These are phyloP conservation scores for Lentinus tigrinus DNA, from an alignment of 768 basidiomycete genomes.

Conservation along the genomic window DNA sequence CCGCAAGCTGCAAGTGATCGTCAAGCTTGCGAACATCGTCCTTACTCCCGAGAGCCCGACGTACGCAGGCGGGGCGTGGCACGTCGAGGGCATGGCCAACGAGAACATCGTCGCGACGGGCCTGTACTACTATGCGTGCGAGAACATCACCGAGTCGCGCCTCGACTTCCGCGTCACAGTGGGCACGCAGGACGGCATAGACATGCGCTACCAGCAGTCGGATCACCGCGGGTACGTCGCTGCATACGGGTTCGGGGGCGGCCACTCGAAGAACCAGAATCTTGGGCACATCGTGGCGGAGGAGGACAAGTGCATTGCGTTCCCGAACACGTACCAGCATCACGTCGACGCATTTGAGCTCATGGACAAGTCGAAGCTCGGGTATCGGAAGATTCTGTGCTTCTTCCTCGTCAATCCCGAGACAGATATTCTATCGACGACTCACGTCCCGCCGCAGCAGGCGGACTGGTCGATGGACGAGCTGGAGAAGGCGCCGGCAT, in stretches of 20 bases:
- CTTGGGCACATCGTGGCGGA: constrained; percentile 29
- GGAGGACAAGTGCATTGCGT: too few species aligned
- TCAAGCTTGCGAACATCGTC: too few species aligned
- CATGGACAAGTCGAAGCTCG: constrained; percentile 31
- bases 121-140: too few species aligned
- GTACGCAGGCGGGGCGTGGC: constrained; percentile 36
- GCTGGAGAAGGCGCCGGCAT: background rate
- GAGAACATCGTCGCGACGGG: too few species aligned
- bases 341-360: constrained; percentile 35
- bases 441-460: constrained; percentile 33
- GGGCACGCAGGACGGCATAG: background rate
- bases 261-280: constrained; percentile 15
- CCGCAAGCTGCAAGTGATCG: constrained; percentile 32
- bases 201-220: background rate
- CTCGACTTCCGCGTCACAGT: too few species aligned
- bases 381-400: constrained; percentile 37
- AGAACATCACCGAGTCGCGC: too few species aligned
- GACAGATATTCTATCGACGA: constrained; percentile 28
- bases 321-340: constrained; percentile 40
- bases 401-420: constrained; percentile 39
- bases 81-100: constrained; percentile 32
- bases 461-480: constrained; percentile 20
- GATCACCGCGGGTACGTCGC: background rate
- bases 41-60: too few species aligned
- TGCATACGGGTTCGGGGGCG: constrained; percentile 1